phyloP scores from a whole-genome alignment of 192 early-diverging fungal genomes.

The Coemansia sp. region DNA sequence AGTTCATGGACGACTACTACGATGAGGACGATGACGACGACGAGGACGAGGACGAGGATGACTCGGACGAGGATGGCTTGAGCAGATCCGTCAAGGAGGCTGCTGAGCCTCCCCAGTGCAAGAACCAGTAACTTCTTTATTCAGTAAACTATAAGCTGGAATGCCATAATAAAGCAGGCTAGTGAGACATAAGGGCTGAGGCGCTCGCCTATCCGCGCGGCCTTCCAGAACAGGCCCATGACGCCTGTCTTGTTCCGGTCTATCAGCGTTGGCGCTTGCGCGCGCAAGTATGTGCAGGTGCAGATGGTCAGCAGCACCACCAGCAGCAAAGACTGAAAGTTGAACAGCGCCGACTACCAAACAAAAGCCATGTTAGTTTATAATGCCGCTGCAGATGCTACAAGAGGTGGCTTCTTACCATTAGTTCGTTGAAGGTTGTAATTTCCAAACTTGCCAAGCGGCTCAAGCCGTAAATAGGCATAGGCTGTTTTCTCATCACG shows the following conservation, averaged over 20 bases:
- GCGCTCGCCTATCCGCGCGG: conserved; percentile 90
- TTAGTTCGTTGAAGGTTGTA: no score
- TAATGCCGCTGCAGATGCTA: neutral
- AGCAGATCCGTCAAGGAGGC: conserved; percentile 52
- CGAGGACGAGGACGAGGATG: conserved; percentile 42
- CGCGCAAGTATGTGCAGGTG: conserved; percentile 92
- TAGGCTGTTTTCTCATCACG: no score
- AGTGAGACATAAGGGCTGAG: conserved; percentile 93
- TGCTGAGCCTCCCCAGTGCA: conserved; percentile 54
- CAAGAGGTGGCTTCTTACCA: no score
- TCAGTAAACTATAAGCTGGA: conserved; percentile 60
- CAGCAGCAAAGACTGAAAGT: conserved; percentile 88
- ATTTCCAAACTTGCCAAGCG: no score
- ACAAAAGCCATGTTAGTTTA: neutral
- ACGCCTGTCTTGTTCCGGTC: conserved; percentile 88
- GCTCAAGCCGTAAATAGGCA: no score
- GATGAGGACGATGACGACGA: conserved; percentile 49
- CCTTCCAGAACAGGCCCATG: conserved; percentile 92
- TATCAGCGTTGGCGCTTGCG: conserved; percentile 81
- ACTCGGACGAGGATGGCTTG: conserved; percentile 39
- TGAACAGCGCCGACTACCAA: conserved; percentile 89
- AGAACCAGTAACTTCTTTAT: conserved; percentile 44
- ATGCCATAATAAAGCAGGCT: conserved; percentile 83
- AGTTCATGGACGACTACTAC: conserved; percentile 45
- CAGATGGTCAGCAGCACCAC: conserved; percentile 92